Percentiles rank a stretch among this genome's conserved stretches.
phyloP scores from a whole-genome alignment of 805 yeast genomes.

The Yamadazyma laniorum region DNA sequence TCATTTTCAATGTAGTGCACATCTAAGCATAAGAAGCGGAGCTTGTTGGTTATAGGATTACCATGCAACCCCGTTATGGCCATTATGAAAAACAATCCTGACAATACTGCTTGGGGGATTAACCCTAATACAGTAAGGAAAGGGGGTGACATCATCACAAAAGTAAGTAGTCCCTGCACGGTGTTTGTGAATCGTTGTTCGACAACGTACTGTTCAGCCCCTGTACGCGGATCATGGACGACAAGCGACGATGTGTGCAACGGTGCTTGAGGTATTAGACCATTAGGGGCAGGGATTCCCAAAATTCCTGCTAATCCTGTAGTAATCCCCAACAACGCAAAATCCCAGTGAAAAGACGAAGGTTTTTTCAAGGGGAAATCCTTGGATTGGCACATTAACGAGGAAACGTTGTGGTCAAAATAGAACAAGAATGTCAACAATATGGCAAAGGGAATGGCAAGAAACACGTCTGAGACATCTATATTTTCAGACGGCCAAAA shows the following conservation, averaged over 20 bases:
- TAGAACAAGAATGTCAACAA: slow-evolving; percentile 81
- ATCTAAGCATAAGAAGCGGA: slow-evolving; percentile 65
- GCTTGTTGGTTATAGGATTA: slow-evolving; percentile 61
- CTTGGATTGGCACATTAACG: slow-evolving; percentile 85
- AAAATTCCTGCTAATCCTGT: slow-evolving; percentile 85
- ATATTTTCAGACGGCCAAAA: slow-evolving; percentile 63
- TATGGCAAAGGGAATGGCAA: slow-evolving; percentile 92
- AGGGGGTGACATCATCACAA: slow-evolving; percentile 90
- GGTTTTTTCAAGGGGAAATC: slow-evolving; percentile 83
- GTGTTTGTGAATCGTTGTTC: slow-evolving; percentile 89
- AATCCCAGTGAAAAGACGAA: slow-evolving; percentile 90
- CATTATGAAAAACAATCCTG: slow-evolving; percentile 93
- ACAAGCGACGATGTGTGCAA: slow-evolving; percentile 79
- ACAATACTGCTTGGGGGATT: slow-evolving; percentile 89
- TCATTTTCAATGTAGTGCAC: slow-evolving; percentile 34
- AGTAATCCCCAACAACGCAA: slow-evolving; percentile 75
- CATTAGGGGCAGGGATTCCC: slow-evolving; percentile 96
- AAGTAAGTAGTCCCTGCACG: slow-evolving; percentile 76
- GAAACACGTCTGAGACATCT: slow-evolving; percentile 70
- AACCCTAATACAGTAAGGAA: slow-evolving; percentile 73
- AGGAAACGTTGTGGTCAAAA: slow-evolving; percentile 93
- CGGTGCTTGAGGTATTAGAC: slow-evolving; percentile 96
- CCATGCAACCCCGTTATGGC: slow-evolving; percentile 75
- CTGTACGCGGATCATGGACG: slow-evolving; percentile 44
- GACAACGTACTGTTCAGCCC: slow-evolving; percentile 56